phyloP scores from a whole-genome alignment of 2,329 filamentous ascomycete species.

The Colletotrichum aenigma region DNA sequence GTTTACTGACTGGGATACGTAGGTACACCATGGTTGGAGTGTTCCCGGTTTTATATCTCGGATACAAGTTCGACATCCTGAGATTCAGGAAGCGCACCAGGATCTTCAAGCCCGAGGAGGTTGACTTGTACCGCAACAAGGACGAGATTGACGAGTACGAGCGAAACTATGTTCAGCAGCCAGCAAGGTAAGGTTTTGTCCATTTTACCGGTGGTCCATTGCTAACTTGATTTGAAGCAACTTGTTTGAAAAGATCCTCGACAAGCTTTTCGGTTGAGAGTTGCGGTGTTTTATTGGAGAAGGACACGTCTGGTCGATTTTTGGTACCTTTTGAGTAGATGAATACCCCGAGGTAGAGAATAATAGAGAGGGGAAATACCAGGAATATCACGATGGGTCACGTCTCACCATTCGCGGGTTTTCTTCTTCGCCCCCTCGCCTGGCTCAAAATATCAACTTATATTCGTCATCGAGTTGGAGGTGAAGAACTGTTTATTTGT shows the following conservation, averaged over 20 bases:
- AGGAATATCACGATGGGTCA: no score
- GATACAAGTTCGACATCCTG: constrained; percentile 50
- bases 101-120: constrained; percentile 58
- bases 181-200: constrained; percentile 50
- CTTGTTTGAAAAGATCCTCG: neutral
- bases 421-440: neutral
- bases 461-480: rapidly evolving
- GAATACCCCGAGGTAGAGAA: neutral
- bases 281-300: neutral
- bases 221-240: neutral
- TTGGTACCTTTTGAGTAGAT: neutral
- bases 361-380: neutral
- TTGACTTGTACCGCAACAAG: constrained; percentile 66
- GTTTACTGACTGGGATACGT: neutral
- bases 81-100: constrained; percentile 72
- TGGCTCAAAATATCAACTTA: neutral
- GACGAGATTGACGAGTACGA: constrained; percentile 73
- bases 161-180: constrained; percentile 58
- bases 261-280: constrained; percentile 4
- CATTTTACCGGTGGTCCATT: rapidly evolving
- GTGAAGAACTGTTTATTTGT: no score
- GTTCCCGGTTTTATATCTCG: constrained; percentile 71
- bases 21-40: constrained; percentile 73
- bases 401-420: neutral
- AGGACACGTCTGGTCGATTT: rapidly evolving